Conservation (phyloP, 805 yeast genomes). For the Sungouiozyma intestinalis region DNA sequence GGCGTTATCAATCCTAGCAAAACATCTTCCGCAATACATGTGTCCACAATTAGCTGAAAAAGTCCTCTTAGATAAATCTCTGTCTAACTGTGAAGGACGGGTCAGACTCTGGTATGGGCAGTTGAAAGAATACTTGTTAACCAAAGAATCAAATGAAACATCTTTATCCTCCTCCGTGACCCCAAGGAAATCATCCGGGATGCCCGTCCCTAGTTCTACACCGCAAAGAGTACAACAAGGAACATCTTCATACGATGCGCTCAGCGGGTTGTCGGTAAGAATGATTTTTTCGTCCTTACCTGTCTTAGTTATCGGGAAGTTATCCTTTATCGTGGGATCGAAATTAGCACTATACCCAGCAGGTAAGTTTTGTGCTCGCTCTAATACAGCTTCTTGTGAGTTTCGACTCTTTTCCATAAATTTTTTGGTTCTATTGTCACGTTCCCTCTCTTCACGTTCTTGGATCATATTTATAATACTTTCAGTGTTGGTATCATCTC, state of each 20-base stretch:
- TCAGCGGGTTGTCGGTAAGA: slow-evolving; percentile 13
- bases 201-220: slow-evolving; percentile 59
- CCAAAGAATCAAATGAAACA: slow-evolving; percentile 24
- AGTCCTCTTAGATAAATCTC: slow-evolving; percentile 52
- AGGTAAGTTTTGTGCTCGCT: slow-evolving; percentile 18
- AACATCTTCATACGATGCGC: slow-evolving; percentile 26
- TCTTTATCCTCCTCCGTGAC: slow-evolving; percentile 13
- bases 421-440: slow-evolving; percentile 16
- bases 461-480: slow-evolving; percentile 26
- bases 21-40: slow-evolving; percentile 78
- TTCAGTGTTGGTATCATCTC: slow-evolving; percentile 16
- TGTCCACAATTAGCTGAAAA: slow-evolving; percentile 73
- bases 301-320: slow-evolving; percentile 10
- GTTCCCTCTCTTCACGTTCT: slow-evolving; percentile 25
- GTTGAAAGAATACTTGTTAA: slow-evolving; percentile 28
- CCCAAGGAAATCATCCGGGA: slow-evolving; percentile 41
- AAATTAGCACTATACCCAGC: slow-evolving; percentile 25
- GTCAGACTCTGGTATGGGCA: slow-evolving; percentile 59
- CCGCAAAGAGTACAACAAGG: slow-evolving; percentile 64
- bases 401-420: slow-evolving; percentile 20
- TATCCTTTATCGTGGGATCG: slow-evolving; percentile 15
- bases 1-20: slow-evolving; percentile 46
- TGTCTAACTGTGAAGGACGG: slow-evolving; percentile 43
- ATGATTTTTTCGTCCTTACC: slow-evolving; percentile 12
- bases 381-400: slow-evolving; percentile 17